Conservation (phyloP, 352 stramenopile species). For the Pythium brachiatum region DNA sequence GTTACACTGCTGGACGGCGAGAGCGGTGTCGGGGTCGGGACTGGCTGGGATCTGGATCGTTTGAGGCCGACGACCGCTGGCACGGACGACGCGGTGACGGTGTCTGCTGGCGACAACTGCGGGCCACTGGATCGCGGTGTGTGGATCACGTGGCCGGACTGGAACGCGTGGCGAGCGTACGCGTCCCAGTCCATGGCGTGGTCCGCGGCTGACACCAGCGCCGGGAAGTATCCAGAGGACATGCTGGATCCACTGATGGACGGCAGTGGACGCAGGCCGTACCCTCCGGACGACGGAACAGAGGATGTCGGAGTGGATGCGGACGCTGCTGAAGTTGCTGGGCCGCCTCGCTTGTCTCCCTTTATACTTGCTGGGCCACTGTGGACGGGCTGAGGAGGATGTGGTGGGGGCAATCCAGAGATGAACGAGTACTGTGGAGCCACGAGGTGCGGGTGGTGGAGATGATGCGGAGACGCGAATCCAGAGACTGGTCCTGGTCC, state of each 20-base stretch:
- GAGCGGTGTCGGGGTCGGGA: neutral
- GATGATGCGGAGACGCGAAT: conserved; percentile 8
- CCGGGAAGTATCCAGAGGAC: conserved; percentile 8
- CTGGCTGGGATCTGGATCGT: conserved; percentile 15
- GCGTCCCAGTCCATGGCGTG: conserved; percentile 31
- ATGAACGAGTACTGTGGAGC: conserved; percentile 2
- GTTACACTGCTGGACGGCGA: conserved; percentile 8
- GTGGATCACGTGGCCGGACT: conserved; percentile 3
- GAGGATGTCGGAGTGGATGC: neutral
- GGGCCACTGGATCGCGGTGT: neutral
- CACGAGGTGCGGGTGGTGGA: neutral
- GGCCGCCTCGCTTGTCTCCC: neutral
- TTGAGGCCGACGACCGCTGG: conserved; percentile 21
- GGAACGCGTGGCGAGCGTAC: conserved; percentile 30
- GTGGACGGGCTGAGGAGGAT: neutral
- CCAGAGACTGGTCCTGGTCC: neutral
- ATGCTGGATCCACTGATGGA: conserved; percentile 7
- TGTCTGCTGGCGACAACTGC: neutral
- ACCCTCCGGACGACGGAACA: neutral
- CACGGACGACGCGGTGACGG: conserved; percentile 13
- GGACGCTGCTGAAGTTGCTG: neutral
- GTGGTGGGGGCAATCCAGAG: conserved; percentile 10
- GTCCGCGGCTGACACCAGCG: conserved; percentile 21
- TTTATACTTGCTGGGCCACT: neutral
- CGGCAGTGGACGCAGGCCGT: conserved; percentile 22